Evolutionary conservation across 208 protist genomes (phyloP).

Genomic region (Leishmania arabica): DNA sequence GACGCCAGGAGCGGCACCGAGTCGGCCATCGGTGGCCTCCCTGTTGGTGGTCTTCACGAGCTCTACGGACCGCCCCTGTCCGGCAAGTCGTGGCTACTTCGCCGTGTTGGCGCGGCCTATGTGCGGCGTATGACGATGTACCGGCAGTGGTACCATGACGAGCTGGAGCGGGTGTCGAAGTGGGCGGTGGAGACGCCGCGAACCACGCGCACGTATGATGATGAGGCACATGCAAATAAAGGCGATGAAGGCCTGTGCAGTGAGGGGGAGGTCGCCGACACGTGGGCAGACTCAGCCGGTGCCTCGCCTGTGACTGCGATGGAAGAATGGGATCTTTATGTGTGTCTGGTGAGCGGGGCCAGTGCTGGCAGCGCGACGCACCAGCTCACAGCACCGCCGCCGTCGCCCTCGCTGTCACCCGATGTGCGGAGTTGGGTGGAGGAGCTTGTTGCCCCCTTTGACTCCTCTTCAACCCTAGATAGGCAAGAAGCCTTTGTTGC

Average conservation of each 20-base stretch:
- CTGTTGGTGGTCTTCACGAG: constrained; percentile 35
- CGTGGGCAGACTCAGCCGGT: background rate
- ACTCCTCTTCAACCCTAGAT: background rate
- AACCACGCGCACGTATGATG: too few species aligned
- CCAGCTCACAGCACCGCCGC: background rate
- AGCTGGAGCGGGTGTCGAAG: constrained; percentile 3
- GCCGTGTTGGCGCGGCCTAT: constrained; percentile 15
- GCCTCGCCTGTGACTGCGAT: background rate
- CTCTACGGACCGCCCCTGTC: constrained; percentile 43
- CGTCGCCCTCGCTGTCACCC: background rate
- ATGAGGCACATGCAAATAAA: background rate
- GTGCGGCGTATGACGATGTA: constrained; percentile 34
- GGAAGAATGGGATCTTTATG: constrained; percentile 32
- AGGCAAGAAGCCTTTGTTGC: background rate
- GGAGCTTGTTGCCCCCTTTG: background rate
- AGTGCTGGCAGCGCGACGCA: background rate
- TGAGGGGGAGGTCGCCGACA: background rate
- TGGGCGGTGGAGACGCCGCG: background rate
- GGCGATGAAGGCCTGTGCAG: background rate
- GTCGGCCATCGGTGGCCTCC: constrained; percentile 22
- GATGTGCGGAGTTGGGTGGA: background rate
- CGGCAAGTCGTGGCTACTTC: constrained; percentile 41
- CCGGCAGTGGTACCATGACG: constrained; percentile 27
- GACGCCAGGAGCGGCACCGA: background rate
- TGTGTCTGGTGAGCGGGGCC: constrained; percentile 20